phyloP scores from a whole-genome alignment of 768 basidiomycete species.

The Rhodosporidiobolus sp. region DNA sequence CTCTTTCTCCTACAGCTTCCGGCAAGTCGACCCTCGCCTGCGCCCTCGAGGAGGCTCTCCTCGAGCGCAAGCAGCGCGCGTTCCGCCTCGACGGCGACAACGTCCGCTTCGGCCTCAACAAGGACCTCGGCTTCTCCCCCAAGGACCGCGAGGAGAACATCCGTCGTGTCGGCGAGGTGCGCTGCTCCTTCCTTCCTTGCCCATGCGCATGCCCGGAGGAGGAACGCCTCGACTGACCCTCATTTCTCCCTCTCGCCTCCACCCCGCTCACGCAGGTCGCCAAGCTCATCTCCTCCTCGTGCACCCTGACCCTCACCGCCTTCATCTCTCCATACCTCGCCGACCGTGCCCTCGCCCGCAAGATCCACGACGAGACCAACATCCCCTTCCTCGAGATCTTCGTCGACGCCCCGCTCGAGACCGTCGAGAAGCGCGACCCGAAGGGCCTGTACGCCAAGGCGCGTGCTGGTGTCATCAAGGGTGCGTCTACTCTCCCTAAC shows the following conservation, averaged over 20 bases:
- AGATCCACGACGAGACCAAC: conserved; percentile 68
- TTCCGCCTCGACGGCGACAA: conserved; percentile 97
- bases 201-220: background rate
- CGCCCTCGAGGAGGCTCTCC: conserved; percentile 89
- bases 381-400: conserved; percentile 91
- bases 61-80: conserved; percentile 76
- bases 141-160: conserved; percentile 92
- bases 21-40: conserved; percentile 91
- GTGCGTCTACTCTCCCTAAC: conserved; percentile 50
- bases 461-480: conserved; percentile 90
- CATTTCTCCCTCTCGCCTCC: background rate
- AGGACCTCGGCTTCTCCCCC: conserved; percentile 90
- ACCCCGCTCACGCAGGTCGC: conserved; percentile 64
- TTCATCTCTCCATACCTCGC: conserved; percentile 97
- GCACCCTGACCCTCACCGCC: conserved; percentile 81
- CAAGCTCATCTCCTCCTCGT: conserved; percentile 85
- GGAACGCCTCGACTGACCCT: too few relatives aligned
- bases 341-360: conserved; percentile 77
- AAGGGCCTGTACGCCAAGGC: conserved; percentile 98
- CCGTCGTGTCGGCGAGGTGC: conserved; percentile 89
- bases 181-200: conserved; percentile 19
- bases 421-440: conserved; percentile 89
- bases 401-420: conserved; percentile 81
- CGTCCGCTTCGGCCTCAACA: conserved; percentile 92
- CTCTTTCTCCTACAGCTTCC: conserved; percentile 25